Evolutionary conservation across 1,284 basidiomycete genomes (phyloP), one percentile per base, ranked within the genome.

Genomic region (Schizophyllum amplum): DNA sequence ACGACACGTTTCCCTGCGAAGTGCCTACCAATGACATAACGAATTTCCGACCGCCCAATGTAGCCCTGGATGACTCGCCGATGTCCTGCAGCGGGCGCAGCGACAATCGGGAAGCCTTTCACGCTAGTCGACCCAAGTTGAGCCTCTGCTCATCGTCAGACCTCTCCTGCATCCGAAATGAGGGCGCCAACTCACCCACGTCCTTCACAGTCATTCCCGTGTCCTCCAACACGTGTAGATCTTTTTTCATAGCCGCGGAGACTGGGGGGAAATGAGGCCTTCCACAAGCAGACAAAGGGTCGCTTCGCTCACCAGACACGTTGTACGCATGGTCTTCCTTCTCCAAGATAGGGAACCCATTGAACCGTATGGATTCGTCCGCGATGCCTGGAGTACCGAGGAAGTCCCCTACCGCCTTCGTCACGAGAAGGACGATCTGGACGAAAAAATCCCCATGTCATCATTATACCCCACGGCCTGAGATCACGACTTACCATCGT

Each of bases 331-430:
- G 89, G 66, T 97, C 92, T 66, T 96, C 91, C 67, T 94, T 94
- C 70, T 94, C 92, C 57, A 99, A 75, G 76, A 96, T 95, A 0
- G 97, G 97, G 71, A 90, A 99, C 9, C 95, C 96, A 67, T 97
- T 98, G 73, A 99, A 96, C 22, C 87, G 83, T 66, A 99, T 99
- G 82, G 91, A 93, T 68, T 98, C 94, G 64, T 99, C 97, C 4
- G 96, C 94, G 62, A 99, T 98, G 1, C 97, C 97, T 54, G 83
- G 91, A 11, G 87, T 89, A 21, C 94, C 94, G 52, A 98, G 81
- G 64, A 93, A 89, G 68, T 99, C 97, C n/a, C 92, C 92, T 13
- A 99, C 94, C 5, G 94, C 93, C 72, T 98, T 99, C 15, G 97
- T 98, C 33, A 97, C 94, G 42, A 98, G 76, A 23, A 98, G 79